Percentiles rank a stretch among this genome's conserved stretches.
Evolutionary conservation across 768 basidiomycete species (phyloP).

Genomic region (Boletus fagicola): DNA sequence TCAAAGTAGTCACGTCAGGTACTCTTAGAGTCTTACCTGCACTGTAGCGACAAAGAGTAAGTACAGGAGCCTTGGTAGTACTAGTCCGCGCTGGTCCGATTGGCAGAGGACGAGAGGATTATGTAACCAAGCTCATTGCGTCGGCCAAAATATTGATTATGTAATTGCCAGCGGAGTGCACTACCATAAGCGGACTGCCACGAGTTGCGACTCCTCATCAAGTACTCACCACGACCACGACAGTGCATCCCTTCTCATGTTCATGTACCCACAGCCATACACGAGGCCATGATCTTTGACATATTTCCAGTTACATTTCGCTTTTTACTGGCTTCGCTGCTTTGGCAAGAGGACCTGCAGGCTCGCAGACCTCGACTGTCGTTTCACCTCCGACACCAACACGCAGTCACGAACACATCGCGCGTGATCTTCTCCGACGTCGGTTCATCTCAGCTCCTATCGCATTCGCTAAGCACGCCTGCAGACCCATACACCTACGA

Average conservation of each 20-base stretch:
- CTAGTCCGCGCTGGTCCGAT: no score
- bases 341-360: slow-evolving; percentile 35
- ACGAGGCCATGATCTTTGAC: slow-evolving; percentile 19
- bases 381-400: slow-evolving; percentile 67
- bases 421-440: slow-evolving; percentile 60
- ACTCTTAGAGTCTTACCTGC: background rate
- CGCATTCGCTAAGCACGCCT: slow-evolving; percentile 23
- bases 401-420: slow-evolving; percentile 53
- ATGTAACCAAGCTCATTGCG: no score
- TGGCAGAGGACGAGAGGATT: no score
- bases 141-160: no score
- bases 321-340: slow-evolving; percentile 40
- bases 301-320: slow-evolving; percentile 42
- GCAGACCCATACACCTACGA: slow-evolving; percentile 37
- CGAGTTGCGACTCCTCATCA: no score
- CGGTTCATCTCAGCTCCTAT: slow-evolving; percentile 31
- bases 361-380: slow-evolving; percentile 40
- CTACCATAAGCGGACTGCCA: no score
- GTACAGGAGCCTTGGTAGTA: no score
- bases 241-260: background rate
- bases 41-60: background rate
- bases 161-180: no score
- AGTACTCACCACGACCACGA: background rate
- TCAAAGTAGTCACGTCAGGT: background rate
- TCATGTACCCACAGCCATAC: background rate